Evolutionary conservation across 1,284 basidiomycete species (phyloP).

Genomic region (Naganishia liquefaciens): DNA sequence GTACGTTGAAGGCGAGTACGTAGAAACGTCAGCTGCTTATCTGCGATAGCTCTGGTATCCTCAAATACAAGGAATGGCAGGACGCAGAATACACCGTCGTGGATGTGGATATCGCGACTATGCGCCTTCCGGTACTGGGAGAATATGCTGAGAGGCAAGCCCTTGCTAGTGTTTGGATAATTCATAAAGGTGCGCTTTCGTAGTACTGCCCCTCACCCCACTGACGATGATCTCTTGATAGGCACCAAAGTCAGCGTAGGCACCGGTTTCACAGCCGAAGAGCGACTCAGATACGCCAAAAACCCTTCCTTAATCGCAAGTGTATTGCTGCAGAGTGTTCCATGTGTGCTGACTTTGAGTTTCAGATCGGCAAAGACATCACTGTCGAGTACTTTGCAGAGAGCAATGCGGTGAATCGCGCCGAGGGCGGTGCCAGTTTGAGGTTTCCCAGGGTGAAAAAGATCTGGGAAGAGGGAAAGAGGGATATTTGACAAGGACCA

Average conservation of each 20-base stretch:
- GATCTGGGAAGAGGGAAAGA: constrained; percentile 46
- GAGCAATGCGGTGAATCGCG: constrained; percentile 37
- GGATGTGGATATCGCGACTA: constrained; percentile 38
- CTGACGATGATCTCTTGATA: neutral
- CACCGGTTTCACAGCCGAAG: constrained; percentile 47
- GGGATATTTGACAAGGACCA: constrained; percentile 32
- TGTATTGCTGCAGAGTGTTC: neutral
- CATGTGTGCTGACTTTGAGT: neutral
- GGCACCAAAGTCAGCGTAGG: constrained; percentile 44
- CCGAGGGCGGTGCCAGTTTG: constrained; percentile 39
- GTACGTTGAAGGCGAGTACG: constrained; percentile 35
- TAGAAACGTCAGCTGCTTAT: neutral
- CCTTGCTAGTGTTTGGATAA: constrained; percentile 44
- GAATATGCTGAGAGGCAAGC: constrained; percentile 44
- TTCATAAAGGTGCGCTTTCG: constrained; percentile 40
- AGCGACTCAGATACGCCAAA: constrained; percentile 45
- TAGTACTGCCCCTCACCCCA: neutral
- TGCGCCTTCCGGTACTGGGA: constrained; percentile 45
- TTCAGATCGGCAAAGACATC: constrained; percentile 43
- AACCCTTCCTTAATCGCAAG: constrained; percentile 45
- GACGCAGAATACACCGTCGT: constrained; percentile 49
- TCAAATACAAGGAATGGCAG: constrained; percentile 52
- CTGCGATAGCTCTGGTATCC: constrained; percentile 41
- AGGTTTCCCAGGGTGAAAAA: constrained; percentile 50
- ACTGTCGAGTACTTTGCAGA: constrained; percentile 53